phyloP scores from a whole-genome alignment of 345 rosid species.

The Salix arbutifolia region DNA sequence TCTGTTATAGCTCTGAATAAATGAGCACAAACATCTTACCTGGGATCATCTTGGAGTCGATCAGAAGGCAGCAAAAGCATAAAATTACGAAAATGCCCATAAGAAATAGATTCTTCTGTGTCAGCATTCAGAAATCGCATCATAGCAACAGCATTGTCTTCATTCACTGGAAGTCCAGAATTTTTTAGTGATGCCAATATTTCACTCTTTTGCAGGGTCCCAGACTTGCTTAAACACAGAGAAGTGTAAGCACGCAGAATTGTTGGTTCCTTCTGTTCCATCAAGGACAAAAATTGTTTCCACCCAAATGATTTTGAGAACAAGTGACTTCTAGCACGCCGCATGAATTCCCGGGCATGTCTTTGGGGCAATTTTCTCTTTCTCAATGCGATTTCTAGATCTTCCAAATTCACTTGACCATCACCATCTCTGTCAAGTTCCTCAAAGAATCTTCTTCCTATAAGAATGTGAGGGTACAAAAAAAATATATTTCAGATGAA shows the following conservation, averaged over 20 bases:
- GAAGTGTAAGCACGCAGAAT: constrained; percentile 97
- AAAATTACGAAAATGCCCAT: constrained; percentile 94
- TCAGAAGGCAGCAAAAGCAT: constrained; percentile 95
- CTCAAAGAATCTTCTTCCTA: constrained; percentile 95
- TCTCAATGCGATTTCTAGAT: constrained; percentile 91
- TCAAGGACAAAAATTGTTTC: constrained; percentile 94
- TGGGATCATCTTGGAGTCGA: constrained; percentile 89
- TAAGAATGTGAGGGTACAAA: constrained; percentile 15
- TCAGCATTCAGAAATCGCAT: constrained; percentile 89
- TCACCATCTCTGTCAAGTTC: constrained; percentile 97
- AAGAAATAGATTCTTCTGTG: constrained; percentile 86
- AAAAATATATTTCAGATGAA: neutral
- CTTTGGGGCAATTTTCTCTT: constrained; percentile 79
- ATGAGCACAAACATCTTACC: constrained; percentile 43
- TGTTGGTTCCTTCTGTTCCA: constrained; percentile 98
- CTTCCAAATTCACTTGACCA: constrained; percentile 90
- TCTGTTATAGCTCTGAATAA: neutral
- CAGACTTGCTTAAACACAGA: constrained; percentile 86
- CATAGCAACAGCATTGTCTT: constrained; percentile 94
- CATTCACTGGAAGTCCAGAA: constrained; percentile 95
- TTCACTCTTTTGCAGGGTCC: constrained; percentile 95
- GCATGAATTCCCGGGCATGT: constrained; percentile 87
- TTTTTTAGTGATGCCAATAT: constrained; percentile 79
- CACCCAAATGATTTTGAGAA: constrained; percentile 94
- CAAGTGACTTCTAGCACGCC: constrained; percentile 74